Base-by-base conservation (phyloP, 108 stramenopile species). In the Cylindrotheca closterium region DNA sequence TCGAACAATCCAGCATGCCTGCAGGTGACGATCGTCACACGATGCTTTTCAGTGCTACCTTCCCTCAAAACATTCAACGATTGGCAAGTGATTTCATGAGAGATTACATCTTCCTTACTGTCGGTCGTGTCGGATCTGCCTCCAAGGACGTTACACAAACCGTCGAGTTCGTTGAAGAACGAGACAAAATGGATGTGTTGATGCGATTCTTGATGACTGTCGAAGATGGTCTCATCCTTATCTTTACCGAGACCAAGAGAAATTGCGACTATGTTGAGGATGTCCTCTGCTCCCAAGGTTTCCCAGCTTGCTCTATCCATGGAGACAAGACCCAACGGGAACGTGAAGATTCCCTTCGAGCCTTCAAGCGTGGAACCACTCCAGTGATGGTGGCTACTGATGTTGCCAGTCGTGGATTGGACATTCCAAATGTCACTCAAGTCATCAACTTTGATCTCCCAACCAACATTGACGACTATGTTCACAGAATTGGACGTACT, bases 401-500 rank as follows among this genome's bases (percentile, higher is more conserved):
- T 69, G 99, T 98, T 8, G 99, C 99, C 18, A 92, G 91, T 37
- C 91, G 99, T 30, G 99, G 99, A 30, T 78, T 98, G 56, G 98
- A 99, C 64, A 98, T 99, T 61, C 96, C 97, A n/a, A 96, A 97
- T 67, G 98, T 99, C 21, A 85, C 91, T 15, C 91, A 96, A 58
- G 97, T 98, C 5, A 67, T 99, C 75, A 98, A 99, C 74, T 98
- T 86, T 69, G 98, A 98, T 65, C 68, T 97, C 37, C 98, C 99
- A 28, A 68, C 72, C 30, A 92, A 89, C 30, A 97, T 98, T 74
- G 98, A 98, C 49, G 87, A 90, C 61, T 99, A 99, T 68, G 95
- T 98, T 24, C 99, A 99, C 80, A 82, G 99, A 46, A 97, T 99
- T 74, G 99, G 99, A 25, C 97, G 99, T 74, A 98, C 97, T 10